Conservation (phyloP, 2,329 filamentous ascomycete genomes). For the Fusarium sororula region DNA sequence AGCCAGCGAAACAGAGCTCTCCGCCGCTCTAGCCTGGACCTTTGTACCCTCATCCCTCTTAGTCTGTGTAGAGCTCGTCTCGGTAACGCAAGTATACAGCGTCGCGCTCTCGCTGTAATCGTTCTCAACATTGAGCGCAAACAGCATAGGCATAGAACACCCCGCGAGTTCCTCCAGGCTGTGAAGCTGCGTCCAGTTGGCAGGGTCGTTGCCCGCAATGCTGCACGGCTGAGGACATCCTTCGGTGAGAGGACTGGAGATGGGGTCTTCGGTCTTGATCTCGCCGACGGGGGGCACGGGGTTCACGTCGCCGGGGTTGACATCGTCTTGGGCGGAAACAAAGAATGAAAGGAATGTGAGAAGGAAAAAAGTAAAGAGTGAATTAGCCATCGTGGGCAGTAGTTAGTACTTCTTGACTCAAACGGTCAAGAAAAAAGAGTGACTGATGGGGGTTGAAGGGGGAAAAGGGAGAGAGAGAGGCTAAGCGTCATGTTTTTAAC, state of each 20-base stretch:
- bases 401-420: background rate
- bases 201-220: constrained; percentile 30
- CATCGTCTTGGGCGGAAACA: constrained; percentile 11
- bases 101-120: constrained; percentile 37
- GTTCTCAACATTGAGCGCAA: constrained; percentile 37
- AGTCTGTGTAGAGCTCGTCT: background rate
- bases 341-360: constrained; percentile 25
- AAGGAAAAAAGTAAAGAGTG: constrained; percentile 36
- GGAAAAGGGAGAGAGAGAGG: background rate
- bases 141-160: constrained; percentile 32
- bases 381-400: constrained; percentile 33
- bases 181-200: constrained; percentile 40
- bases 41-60: constrained; percentile 12
- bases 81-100: constrained; percentile 32
- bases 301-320: constrained; percentile 31
- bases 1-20: constrained; percentile 16
- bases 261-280: constrained; percentile 39
- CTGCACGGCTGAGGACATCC: constrained; percentile 37
- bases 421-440: background rate
- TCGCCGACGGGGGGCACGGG: constrained; percentile 32
- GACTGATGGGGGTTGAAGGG: background rate
- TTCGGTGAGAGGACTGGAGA: constrained; percentile 35
- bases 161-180: constrained; percentile 31
- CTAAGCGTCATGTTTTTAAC: constrained; percentile 19
- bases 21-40: constrained; percentile 22